Conservation (phyloP, 2,329 filamentous ascomycete genomes). For the Botryotinia narcissicola region DNA sequence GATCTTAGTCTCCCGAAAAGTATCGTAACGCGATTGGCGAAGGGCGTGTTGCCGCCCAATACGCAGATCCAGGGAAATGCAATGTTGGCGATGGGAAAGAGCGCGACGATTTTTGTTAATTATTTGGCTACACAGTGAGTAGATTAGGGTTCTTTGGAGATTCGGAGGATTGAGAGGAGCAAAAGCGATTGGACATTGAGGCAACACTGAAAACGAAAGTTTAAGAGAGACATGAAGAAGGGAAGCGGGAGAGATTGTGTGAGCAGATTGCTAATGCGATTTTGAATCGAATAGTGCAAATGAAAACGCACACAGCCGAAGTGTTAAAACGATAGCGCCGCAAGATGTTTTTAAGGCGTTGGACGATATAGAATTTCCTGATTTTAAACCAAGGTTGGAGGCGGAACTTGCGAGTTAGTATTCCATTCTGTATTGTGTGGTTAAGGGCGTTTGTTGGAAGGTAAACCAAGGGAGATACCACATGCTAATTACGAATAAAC, state of each 20-base stretch:
- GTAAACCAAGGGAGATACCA: conserved; percentile 16
- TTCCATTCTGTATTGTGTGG: neutral
- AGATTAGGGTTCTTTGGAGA: neutral
- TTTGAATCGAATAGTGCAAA: conserved; percentile 57
- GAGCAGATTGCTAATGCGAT: neutral
- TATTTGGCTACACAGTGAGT: conserved; percentile 73
- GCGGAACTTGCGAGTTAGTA: conserved; percentile 71
- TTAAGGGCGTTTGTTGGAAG: neutral
- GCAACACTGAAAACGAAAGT: neutral
- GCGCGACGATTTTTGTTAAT: conserved; percentile 80
- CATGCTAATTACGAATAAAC: conserved; percentile 16
- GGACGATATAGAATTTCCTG: conserved; percentile 69
- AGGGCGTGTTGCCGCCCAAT: conserved; percentile 75
- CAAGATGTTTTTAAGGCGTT: conserved; percentile 74
- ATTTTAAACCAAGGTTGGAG: conserved; percentile 69
- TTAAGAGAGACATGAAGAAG: neutral
- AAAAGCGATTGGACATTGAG: neutral
- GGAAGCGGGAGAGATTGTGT: neutral
- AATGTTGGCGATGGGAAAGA: conserved; percentile 74
- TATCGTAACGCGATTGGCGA: conserved; percentile 75
- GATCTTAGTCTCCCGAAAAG: conserved; percentile 77
- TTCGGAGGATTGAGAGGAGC: neutral
- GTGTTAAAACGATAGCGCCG: conserved; percentile 76
- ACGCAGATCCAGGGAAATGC: conserved; percentile 84
- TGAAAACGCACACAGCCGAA: conserved; percentile 62